Conservation (phyloP, 164 flowering plant species). For the Euptelea pleiosperma region DNA sequence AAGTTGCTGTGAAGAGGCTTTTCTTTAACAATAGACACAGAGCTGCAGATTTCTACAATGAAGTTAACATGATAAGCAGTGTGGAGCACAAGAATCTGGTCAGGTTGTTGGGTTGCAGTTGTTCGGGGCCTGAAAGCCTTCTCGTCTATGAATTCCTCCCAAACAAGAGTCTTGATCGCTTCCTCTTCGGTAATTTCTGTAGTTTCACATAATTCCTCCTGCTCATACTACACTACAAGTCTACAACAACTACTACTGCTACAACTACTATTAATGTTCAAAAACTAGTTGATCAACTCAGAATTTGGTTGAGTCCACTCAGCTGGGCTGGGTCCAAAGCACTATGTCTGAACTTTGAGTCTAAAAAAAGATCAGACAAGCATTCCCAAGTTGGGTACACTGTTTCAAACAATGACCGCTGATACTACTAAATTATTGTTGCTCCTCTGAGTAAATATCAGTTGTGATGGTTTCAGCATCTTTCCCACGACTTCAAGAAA, state of each 20-base stretch:
- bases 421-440: neutral
- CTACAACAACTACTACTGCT: too few relatives aligned
- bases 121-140: conserved; percentile 38
- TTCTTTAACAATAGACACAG: conserved; percentile 29
- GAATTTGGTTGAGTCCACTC: too few relatives aligned
- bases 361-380: too few relatives aligned
- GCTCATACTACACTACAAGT: too few relatives aligned
- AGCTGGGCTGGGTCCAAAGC: too few relatives aligned
- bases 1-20: conserved; percentile 60
- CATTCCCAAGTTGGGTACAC: too few relatives aligned
- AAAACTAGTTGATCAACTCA: too few relatives aligned
- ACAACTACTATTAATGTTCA: too few relatives aligned
- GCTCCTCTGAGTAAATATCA: neutral
- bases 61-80: conserved; percentile 52
- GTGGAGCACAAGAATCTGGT: conserved; percentile 60
- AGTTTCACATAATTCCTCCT: neutral
- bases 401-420: too few relatives aligned
- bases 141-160: conserved; percentile 59
- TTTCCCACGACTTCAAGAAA: too few relatives aligned
- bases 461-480: neutral
- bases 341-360: too few relatives aligned
- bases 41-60: conserved; percentile 42
- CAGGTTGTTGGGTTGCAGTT: conserved; percentile 56
- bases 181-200: conserved; percentile 49
- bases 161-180: conserved; percentile 52